Percentiles rank a stretch among this genome's conserved stretches.
These are phyloP conservation scores for Spizellomyces punctatus DNA, from an alignment of 192 early-diverging fungal species.

Conservation along the genomic window DNA sequence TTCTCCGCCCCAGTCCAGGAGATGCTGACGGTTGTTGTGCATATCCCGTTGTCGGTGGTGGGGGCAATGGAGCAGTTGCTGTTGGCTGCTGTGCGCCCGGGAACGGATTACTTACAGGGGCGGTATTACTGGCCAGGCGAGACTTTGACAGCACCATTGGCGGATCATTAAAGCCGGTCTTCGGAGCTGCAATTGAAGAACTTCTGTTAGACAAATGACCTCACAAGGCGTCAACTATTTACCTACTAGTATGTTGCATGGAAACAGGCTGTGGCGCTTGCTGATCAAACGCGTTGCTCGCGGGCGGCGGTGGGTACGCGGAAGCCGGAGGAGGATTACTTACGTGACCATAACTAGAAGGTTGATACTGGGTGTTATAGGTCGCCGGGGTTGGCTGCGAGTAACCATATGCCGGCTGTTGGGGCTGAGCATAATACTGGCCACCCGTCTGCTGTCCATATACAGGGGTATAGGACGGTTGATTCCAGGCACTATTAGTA, in stretches of 20 bases:
- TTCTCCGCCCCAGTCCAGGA: too few species aligned
- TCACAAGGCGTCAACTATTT: too few species aligned
- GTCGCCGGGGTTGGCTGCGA: neutral
- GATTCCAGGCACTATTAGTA: too few species aligned
- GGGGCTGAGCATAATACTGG: constrained; percentile 9
- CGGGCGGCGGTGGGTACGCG: too few species aligned
- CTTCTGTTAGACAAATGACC: too few species aligned
- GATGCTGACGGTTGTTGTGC: too few species aligned
- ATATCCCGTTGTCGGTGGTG: constrained; percentile 34
- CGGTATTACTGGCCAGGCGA: constrained; percentile 37
- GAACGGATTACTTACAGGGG: constrained; percentile 47
- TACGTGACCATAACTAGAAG: too few species aligned
- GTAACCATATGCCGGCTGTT: constrained; percentile 10
- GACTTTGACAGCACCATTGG: constrained; percentile 20
- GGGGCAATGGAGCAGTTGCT: constrained; percentile 32
- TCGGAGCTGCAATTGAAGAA: neutral
- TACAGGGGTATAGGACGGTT: too few species aligned
- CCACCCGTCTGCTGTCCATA: constrained; percentile 12
- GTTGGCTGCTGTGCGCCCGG: neutral
- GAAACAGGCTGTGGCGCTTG: neutral
- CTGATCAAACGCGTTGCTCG: too few species aligned
- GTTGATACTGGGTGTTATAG: too few species aligned
- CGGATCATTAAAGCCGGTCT: constrained; percentile 17
- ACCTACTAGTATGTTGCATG: neutral
- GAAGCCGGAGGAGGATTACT: too few species aligned